Evolutionary conservation across 2,329 filamentous ascomycete species (phyloP), one percentile per base, ranked within the genome.

Genomic region (Pestalotiopsis fici): DNA sequence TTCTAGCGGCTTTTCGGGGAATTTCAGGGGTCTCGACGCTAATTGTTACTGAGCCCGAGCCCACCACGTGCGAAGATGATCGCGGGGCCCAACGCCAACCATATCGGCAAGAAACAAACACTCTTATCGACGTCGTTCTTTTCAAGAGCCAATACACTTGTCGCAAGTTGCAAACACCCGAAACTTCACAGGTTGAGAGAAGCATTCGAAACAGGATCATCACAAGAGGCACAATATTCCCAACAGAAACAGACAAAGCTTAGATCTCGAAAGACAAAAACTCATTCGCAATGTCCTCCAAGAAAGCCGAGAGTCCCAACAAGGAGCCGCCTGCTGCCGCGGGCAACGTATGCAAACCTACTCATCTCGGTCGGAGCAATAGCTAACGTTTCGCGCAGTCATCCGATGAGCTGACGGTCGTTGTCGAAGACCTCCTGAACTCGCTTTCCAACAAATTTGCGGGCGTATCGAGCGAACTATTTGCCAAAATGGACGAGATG

Each of bases 401-500:
- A 83, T 59, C 85, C 7, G 84, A 87, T 56, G 91, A 95, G 76
- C 87, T 97, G 66, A 90, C 90, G 2, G 89, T 88, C 3, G 93
- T 94, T 1, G 91, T 98, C 1, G 95, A 98, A 73, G 93, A 97
- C 54, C 86, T 98, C 2, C 83, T 98, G 3, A 94, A 95, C 76
- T 91, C 93, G 59, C 83, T 98, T 0, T 93, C 93, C 64, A 91
- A 89, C 78, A 97, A 97, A 78, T 97, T 97, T 78, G 90, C 92
- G 23, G 89, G 88, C 13, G 90, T 97, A 4, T 97, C 93, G 9
- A 91, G 89, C 68, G 95, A 97, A 80, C 91, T 98, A 68, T 93
- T 97, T 74, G 88, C 91, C 47, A 97, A 97, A 82, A 93, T 98
- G 92, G 95, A 97, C 76, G 94, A 97, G 70, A 97, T 98, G 94